Conservation (phyloP, 805 yeast species). For the Wickerhamomyces mucosus region DNA sequence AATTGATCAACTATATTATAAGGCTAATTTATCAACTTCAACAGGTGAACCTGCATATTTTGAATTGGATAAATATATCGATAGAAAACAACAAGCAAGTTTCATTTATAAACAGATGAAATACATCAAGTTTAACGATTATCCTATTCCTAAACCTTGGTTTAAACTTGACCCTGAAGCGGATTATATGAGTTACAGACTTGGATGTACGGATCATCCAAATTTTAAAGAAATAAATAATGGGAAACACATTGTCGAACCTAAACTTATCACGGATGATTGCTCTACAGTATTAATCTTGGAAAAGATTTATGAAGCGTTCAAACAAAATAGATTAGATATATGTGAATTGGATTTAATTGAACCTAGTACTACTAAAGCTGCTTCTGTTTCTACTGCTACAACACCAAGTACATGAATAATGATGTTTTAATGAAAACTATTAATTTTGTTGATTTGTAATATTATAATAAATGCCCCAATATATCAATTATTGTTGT, state of each 20-base stretch:
- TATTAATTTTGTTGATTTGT: too few species aligned
- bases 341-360: conserved; percentile 16
- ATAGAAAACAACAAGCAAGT: conserved; percentile 6
- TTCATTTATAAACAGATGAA: conserved; percentile 24
- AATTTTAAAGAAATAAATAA: conserved; percentile 7
- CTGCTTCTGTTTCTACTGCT: too few species aligned
- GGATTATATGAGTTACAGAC: conserved; percentile 9
- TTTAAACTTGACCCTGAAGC: conserved; percentile 6
- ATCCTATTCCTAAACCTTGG: conserved; percentile 66
- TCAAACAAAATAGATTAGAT: conserved; percentile 12
- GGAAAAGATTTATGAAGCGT: conserved; percentile 12
- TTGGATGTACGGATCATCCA: conserved; percentile 10
- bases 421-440: too few species aligned
- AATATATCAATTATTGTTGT: too few species aligned
- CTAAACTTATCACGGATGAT: conserved; percentile 7
- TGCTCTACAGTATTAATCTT: conserved; percentile 16
- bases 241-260: conserved; percentile 6
- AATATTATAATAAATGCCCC: too few species aligned
- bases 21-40: conserved; percentile 9
- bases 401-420: too few species aligned
- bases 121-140: conserved; percentile 55
- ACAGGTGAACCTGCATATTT: conserved; percentile 11
- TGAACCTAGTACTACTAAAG: too few species aligned
- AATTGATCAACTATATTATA: conserved; percentile 24
- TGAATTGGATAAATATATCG: too few species aligned